Conservation (phyloP, 352 stramenopile species). For the Globisporangium spinosum region DNA sequence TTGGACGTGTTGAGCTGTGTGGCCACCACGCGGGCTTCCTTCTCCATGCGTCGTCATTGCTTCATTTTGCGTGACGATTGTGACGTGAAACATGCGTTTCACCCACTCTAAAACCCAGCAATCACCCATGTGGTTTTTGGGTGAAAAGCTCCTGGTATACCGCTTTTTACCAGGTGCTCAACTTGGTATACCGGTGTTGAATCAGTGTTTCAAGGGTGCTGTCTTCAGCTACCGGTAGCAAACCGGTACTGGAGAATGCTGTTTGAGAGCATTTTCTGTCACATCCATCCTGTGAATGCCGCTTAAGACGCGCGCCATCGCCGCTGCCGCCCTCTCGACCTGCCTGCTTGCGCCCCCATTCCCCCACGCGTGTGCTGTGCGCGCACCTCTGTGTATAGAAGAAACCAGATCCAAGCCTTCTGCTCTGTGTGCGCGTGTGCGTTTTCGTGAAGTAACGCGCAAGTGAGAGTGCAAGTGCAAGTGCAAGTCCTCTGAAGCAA, state of each 20-base stretch:
- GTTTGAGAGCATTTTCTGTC: background rate
- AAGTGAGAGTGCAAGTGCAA: background rate
- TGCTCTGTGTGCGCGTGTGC: background rate
- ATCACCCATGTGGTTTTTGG: too few species aligned
- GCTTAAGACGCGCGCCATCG: slow-evolving; percentile 4
- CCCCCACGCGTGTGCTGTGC: background rate
- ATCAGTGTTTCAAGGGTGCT: too few species aligned
- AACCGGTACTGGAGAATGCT: background rate
- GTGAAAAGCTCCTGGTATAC: too few species aligned
- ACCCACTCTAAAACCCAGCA: background rate
- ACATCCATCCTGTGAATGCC: background rate
- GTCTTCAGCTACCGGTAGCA: background rate
- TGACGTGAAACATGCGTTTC: background rate
- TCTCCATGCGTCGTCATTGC: too few species aligned
- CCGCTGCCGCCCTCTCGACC: background rate
- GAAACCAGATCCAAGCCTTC: background rate
- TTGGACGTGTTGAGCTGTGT: too few species aligned
- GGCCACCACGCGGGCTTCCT: too few species aligned
- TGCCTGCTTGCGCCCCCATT: background rate
- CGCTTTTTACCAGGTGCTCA: too few species aligned
- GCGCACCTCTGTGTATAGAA: background rate
- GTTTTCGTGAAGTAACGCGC: background rate
- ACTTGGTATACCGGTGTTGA: too few species aligned
- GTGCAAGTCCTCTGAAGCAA: background rate
- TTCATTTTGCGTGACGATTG: too few species aligned